Base-by-base conservation (phyloP, 2,329 filamentous ascomycete species). In the Fusarium sp. region DNA sequence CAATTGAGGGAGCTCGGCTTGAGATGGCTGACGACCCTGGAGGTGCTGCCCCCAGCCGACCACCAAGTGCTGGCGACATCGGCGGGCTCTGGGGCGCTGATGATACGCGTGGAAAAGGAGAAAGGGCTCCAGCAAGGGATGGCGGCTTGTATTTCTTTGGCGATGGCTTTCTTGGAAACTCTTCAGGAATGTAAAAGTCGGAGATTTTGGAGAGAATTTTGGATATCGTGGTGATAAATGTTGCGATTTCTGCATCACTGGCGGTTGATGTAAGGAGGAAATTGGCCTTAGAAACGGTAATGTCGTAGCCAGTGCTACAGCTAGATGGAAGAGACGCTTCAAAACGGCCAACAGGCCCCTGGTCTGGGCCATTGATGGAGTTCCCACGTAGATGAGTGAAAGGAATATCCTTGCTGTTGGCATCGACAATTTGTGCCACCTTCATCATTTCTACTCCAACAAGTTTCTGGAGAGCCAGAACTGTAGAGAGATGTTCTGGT, bases 361-460 rank as follows among this genome's bases (percentile, higher is more conserved):
- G 67, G 2, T 71, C 64, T 32, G 69, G 63, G 25, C 60, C 68
- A 14, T 59, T 69, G 32, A 75, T 70, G 6, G 71, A 61, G 14
- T 57, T 73, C 15, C 76, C 77, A 4, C 76, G 73, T n/a, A 78
- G 66, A 36, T 79, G 75, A 3, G 71, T 78, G 53, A 79, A 79
- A 0, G 75, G 75, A 6, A 71, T 63, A 8, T 77, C 74, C 21
- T 72, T 72, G 57, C 73, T 75, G 14, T 76, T 75, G 9, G 80
- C 70, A 55, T 82, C 76, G 9, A 88, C 70, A 32, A 88, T 80
- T 10, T 84, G 84, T 4, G 83, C 84, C 6, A 88, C 78, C 68
- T 84, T 87, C 72, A 88, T 77, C 19, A 84, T 68, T 31, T 85
- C 80, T 2, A 77, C 74, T 3, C 86, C 86, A 6, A 87, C 76